These are phyloP conservation scores for Pulveroboletus ravenelii DNA, from an alignment of 768 basidiomycete species.

Conservation along the genomic window DNA sequence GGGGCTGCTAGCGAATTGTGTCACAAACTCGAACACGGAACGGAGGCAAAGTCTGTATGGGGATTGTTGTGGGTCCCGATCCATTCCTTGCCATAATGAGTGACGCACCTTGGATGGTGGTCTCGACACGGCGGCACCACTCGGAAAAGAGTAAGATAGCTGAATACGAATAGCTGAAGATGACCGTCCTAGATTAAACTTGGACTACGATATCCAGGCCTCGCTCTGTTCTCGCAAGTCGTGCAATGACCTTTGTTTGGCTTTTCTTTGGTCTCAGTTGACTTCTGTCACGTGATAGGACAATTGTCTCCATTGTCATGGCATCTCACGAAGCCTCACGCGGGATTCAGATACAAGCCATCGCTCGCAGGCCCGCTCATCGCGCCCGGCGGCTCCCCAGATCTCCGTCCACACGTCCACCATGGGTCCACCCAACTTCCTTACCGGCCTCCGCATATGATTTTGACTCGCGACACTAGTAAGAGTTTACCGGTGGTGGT, in stretches of 20 bases:
- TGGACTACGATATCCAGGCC: constrained; percentile 21
- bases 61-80: constrained; percentile 53
- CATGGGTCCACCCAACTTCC: constrained; percentile 55
- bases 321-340: too few relatives aligned
- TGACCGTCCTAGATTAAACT: constrained; percentile 14
- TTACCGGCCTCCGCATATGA: constrained; percentile 68
- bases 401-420: constrained; percentile 72
- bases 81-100: constrained; percentile 35
- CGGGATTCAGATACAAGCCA: constrained; percentile 35
- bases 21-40: constrained; percentile 34
- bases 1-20: not conserved
- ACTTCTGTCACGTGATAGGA: constrained; percentile 36
- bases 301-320: constrained; percentile 14
- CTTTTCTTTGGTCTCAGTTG: constrained; percentile 52
- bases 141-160: constrained; percentile 9
- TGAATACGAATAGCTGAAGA: constrained; percentile 1
- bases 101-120: not conserved
- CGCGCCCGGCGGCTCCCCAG: constrained; percentile 68
- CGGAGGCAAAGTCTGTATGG: constrained; percentile 38
- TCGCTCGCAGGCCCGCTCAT: constrained; percentile 45
- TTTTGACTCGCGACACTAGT: constrained; percentile 53
- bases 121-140: constrained; percentile 1
- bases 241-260: constrained; percentile 28
- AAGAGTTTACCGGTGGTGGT: constrained; percentile 76
- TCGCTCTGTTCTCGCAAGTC: constrained; percentile 3